Base-by-base conservation (phyloP, 768 basidiomycete genomes). In the Cyathus striatus region DNA sequence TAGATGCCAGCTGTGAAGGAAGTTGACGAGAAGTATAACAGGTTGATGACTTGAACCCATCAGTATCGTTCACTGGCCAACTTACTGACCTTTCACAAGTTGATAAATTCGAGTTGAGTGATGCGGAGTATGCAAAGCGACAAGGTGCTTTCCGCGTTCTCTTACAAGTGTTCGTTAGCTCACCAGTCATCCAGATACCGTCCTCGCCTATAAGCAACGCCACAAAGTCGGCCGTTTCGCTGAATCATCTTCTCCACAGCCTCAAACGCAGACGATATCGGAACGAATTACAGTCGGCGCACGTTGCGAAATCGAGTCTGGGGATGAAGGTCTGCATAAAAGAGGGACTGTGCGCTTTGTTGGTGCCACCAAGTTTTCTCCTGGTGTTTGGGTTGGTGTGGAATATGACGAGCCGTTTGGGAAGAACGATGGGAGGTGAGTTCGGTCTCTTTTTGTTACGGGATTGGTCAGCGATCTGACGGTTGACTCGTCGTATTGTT, bases 321-420 rank as follows among this genome's bases (percentile, higher is more conserved):
- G 65, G 5, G 86, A 86, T 38, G 72, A 78, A 10, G 85, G 76
- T 1, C 64, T 91, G 43, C 76, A 72, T 39, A 90, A 89, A 59
- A 78, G 90, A 4, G 95, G 95, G 0, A 81, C 81, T 0, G 83
- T 97, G 32, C 73, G 83, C n/a, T 97, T 83, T 52, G 82, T 92
- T 21, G 95, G 95, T 0, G 60, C 67, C 26, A 90, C 93, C 0
- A 71, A 74, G 43, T 96, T 97, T 56, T 79, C 78, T 7, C 77
- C 73, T 45, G 76, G 84, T 0, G 62, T 79, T 1, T 98, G 94
- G 94, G 76, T 97, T 1, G 95, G 95, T 0, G 72, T 98, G 16
- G 90, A 95, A 59, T 90, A 93, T 56, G 95, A 98, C 57, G 95
- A 98, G 54, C 94, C 95, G 3, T 73, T 90, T 18, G 95, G 95